phyloP scores from a whole-genome alignment of 2,329 filamentous ascomycete genomes.

The Whalleya microplaca region DNA sequence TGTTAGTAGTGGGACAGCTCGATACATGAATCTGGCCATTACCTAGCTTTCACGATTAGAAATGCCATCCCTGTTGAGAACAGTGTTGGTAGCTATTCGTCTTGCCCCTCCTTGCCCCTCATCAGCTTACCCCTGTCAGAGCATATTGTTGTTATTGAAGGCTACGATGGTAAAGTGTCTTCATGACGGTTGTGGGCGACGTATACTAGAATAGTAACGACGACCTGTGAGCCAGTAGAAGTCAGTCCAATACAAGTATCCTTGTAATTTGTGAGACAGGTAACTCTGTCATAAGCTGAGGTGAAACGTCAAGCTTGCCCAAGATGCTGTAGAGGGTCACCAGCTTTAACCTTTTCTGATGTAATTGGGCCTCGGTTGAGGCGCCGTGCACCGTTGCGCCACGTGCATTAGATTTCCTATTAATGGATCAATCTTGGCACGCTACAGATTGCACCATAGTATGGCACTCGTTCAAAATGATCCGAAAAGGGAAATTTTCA shows the following conservation, averaged over 20 bases:
- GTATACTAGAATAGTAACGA: constrained; percentile 5
- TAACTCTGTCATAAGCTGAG: constrained; percentile 17
- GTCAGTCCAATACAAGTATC: constrained; percentile 9
- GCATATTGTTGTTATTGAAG: constrained; percentile 3
- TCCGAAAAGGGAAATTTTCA: not conserved
- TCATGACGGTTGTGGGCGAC: not conserved
- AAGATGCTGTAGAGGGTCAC: constrained; percentile 5
- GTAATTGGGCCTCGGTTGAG: not conserved
- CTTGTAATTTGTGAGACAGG: constrained; percentile 23
- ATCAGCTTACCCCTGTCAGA: constrained; percentile 13
- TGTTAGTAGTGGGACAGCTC: too few relatives aligned
- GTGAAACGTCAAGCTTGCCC: constrained; percentile 24
- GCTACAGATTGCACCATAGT: too few relatives aligned
- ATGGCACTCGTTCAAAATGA: not conserved
- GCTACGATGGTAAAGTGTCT: constrained; percentile 1
- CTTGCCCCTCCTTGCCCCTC: not conserved
- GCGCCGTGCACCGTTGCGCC: not conserved
- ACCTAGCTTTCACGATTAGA: not conserved
- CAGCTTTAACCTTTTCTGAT: not conserved
- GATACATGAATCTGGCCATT: too few relatives aligned
- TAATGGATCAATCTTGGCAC: not conserved
- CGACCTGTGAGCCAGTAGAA: constrained; percentile 8
- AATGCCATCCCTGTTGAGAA: not conserved
- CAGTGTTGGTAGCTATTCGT: not conserved
- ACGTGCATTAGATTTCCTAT: not conserved